Percentiles rank a stretch among this genome's conserved stretches.
phyloP scores from a whole-genome alignment of 202 grass and related monocot genomes.

The Bolboschoenoplectus hybrid region DNA sequence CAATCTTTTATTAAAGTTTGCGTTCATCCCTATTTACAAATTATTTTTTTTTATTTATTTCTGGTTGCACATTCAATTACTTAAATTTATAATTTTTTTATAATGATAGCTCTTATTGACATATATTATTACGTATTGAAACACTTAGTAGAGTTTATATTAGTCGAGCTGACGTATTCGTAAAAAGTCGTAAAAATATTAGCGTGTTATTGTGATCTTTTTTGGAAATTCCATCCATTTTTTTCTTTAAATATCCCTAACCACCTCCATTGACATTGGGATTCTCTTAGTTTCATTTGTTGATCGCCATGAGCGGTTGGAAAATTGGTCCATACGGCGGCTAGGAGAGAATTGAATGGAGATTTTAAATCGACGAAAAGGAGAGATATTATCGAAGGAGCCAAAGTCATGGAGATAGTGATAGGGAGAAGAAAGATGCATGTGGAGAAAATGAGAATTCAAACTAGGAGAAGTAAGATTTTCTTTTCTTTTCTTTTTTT shows the following conservation, averaged over 20 bases:
- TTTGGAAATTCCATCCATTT: neutral
- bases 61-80: too few species aligned
- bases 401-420: neutral
- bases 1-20: too few species aligned
- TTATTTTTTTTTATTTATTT: too few species aligned
- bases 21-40: too few species aligned
- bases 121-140: neutral
- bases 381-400: neutral
- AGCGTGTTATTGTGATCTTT: neutral
- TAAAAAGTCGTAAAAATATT: neutral
- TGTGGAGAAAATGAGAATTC: neutral
- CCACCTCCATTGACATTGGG: neutral
- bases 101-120: neutral
- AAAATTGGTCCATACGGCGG: neutral
- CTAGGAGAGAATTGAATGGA: too few species aligned
- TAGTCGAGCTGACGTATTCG: neutral
- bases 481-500: neutral
- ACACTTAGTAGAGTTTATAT: neutral
- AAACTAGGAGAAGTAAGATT: neutral
- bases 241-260: neutral
- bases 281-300: neutral
- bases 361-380: too few species aligned
- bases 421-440: neutral
- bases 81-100: neutral
- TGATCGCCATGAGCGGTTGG: neutral